phyloP scores from a whole-genome alignment of 345 rosid genomes.

The Abelmoschus esculentus region DNA sequence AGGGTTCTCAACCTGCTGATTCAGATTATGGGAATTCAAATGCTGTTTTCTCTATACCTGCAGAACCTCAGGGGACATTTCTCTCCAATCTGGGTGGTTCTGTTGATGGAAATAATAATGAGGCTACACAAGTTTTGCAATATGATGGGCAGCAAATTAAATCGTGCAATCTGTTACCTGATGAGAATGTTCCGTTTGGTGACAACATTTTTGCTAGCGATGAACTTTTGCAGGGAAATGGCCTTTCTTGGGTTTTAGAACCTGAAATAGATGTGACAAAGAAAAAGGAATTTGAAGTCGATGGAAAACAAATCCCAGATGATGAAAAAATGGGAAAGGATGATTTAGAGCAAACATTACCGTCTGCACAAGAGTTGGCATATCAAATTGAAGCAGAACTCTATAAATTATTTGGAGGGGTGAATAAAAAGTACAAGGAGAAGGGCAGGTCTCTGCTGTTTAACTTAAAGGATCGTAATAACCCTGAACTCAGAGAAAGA shows the following conservation, averaged over 20 bases:
- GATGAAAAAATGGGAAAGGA: constrained; percentile 12
- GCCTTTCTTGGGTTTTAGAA: constrained; percentile 79
- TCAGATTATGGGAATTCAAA: constrained; percentile 15
- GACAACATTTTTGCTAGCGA: constrained; percentile 70
- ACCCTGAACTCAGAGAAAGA: constrained; percentile 77
- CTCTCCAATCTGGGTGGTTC: constrained; percentile 19
- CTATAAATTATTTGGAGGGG: constrained; percentile 78
- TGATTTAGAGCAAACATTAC: constrained; percentile 16
- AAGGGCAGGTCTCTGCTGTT: constrained; percentile 82
- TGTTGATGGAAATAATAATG: constrained; percentile 17
- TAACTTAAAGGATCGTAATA: constrained; percentile 80
- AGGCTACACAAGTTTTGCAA: constrained; percentile 14
- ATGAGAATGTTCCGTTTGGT: constrained; percentile 57
- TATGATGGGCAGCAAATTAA: constrained; percentile 34
- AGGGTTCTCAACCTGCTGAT: constrained; percentile 20
- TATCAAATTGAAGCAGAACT: constrained; percentile 65
- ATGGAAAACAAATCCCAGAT: constrained; percentile 16
- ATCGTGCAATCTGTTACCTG: constrained; percentile 32
- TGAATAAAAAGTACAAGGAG: constrained; percentile 92
- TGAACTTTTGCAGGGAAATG: constrained; percentile 94
- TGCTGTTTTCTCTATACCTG: constrained; percentile 12
- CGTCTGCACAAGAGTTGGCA: constrained; percentile 50
- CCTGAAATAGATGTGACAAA: constrained; percentile 33
- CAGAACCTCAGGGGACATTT: constrained; percentile 21
- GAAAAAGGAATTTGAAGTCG: constrained; percentile 21